Conservation (phyloP, 1,284 basidiomycete species). For the Puccinia coronata region DNA sequence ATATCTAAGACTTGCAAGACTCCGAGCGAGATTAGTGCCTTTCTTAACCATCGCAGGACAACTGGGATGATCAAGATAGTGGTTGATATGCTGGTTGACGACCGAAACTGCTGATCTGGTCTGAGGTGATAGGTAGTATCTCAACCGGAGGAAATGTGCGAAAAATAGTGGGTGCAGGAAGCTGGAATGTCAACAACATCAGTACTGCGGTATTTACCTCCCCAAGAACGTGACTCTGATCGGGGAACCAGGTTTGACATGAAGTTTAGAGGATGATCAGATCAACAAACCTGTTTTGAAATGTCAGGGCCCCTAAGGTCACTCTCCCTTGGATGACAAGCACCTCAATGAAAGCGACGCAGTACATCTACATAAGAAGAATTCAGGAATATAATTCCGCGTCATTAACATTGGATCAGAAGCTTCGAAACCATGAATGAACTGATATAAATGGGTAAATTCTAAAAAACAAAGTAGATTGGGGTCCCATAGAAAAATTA, state of each 20-base stretch:
- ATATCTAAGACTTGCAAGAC: slow-evolving; percentile 9
- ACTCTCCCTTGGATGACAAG: slow-evolving; percentile 58
- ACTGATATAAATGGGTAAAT: background rate
- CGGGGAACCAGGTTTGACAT: background rate
- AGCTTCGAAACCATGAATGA: background rate
- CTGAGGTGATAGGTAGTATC: slow-evolving; percentile 47
- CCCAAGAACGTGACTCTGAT: background rate
- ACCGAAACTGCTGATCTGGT: slow-evolving; percentile 33
- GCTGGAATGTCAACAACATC: background rate
- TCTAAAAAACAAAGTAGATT: background rate
- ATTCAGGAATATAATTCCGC: slow-evolving; percentile 7
- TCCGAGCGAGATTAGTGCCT: slow-evolving; percentile 30
- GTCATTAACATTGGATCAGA: background rate
- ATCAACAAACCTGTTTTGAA: slow-evolving; percentile 57
- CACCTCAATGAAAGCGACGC: slow-evolving; percentile 58
- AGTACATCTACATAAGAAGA: slow-evolving; percentile 54
- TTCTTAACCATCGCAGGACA: slow-evolving; percentile 38
- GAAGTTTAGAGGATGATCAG: slow-evolving; percentile 56
- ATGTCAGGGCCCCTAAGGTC: slow-evolving; percentile 56
- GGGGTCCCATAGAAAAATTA: background rate
- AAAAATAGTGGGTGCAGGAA: slow-evolving; percentile 48
- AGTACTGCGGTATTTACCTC: background rate
- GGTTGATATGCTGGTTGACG: slow-evolving; percentile 36
- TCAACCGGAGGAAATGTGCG: slow-evolving; percentile 36
- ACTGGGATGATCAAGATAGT: slow-evolving; percentile 47